Percentiles rank a stretch among this genome's conserved stretches.
Conservation (phyloP, 225 moss, liverwort and hornwort species). For the Bryum argenteum region DNA sequence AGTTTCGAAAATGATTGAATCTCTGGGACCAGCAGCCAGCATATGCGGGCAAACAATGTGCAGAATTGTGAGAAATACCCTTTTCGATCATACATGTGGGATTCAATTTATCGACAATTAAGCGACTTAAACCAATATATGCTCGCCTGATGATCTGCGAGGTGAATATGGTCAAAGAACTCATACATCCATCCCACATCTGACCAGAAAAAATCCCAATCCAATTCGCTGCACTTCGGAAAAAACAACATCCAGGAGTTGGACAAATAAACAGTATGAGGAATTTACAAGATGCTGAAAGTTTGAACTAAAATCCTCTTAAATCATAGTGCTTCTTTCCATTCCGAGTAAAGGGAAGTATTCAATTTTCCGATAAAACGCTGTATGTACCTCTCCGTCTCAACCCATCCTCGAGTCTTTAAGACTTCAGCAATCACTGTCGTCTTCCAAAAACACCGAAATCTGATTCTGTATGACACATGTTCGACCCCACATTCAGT, state of each 20-base stretch:
- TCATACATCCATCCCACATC: conserved; percentile 99
- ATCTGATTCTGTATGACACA: conserved; percentile 65
- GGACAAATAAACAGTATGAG: background rate
- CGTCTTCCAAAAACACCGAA: conserved; percentile 95
- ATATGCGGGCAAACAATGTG: conserved; percentile 18
- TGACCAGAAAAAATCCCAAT: conserved; percentile 99
- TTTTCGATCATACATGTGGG: background rate
- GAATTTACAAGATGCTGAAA: conserved; percentile 1
- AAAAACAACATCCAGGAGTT: conserved; percentile 26
- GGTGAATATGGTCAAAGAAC: conserved; percentile 97
- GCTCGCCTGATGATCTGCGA: conserved; percentile 89
- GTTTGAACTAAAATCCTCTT: background rate
- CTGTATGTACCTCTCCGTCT: conserved; percentile 76
- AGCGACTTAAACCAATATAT: background rate
- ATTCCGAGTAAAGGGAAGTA: background rate
- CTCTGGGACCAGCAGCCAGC: conserved; percentile 59
- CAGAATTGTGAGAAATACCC: conserved; percentile 10
- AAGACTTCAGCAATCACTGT: conserved; percentile 92
- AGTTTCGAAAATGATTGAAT: conserved; percentile 97
- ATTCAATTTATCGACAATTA: background rate
- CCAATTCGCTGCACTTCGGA: conserved; percentile 73
- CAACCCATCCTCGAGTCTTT: conserved; percentile 83
- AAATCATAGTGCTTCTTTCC: conserved; percentile 11
- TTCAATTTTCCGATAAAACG: background rate
- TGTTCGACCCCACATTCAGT: conserved; percentile 17